Evolutionary conservation across 1,139 yeast genomes (phyloP).

Genomic region (Zygotorulaspora mrakii): DNA sequence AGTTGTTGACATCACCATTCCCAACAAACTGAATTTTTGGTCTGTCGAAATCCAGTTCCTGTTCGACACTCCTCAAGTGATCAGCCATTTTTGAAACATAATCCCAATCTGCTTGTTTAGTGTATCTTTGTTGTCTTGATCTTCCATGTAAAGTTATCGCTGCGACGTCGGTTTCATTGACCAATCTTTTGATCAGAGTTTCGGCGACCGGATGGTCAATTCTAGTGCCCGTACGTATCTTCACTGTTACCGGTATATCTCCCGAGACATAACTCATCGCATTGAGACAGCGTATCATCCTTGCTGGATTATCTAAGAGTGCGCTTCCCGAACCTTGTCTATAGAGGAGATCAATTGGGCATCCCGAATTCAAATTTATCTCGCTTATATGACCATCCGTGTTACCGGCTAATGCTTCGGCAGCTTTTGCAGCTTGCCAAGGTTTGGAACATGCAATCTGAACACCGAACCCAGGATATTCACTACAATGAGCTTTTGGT

Average conservation of each 20-base stretch:
- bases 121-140: constrained; percentile 91
- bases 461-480: constrained; percentile 86
- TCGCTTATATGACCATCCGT: constrained; percentile 50
- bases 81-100: constrained; percentile 75
- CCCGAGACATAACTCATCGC: constrained; percentile 89
- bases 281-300: constrained; percentile 69
- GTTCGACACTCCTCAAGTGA: constrained; percentile 54
- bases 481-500: constrained; percentile 81
- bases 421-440: constrained; percentile 91
- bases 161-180: constrained; percentile 76
- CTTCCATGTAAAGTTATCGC: constrained; percentile 95
- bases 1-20: constrained; percentile 87
- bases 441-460: constrained; percentile 90
- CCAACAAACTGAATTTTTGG: constrained; percentile 68
- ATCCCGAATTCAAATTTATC: constrained; percentile 89
- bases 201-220: constrained; percentile 87
- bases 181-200: constrained; percentile 61
- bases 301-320: constrained; percentile 81
- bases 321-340: constrained; percentile 97
- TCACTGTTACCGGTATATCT: constrained; percentile 86
- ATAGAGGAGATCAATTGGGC: constrained; percentile 91
- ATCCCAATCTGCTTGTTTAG: constrained; percentile 89
- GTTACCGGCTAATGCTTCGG: constrained; percentile 59
- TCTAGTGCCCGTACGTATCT: constrained; percentile 85
- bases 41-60: constrained; percentile 38